phyloP scores from a whole-genome alignment of 148 eudicot genomes.

The Suaeda aralocaspica region DNA sequence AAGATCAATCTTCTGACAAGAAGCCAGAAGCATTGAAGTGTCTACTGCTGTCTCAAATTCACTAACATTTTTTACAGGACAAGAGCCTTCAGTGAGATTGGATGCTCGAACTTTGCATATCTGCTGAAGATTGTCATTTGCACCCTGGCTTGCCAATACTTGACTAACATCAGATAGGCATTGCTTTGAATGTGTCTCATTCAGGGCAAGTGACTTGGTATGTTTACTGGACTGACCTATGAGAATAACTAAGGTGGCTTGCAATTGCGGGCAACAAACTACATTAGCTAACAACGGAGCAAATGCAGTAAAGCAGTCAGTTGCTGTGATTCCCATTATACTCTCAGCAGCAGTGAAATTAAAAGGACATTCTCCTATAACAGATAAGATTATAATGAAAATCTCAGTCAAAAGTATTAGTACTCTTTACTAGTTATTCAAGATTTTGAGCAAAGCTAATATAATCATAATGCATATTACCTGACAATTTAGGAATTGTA shows the following conservation, averaged over 20 bases:
- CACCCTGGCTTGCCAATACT: conserved; percentile 72
- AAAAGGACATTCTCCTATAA: conserved; percentile 68
- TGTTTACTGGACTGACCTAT: conserved; percentile 80
- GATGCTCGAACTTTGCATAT: conserved; percentile 67
- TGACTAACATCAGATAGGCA: conserved; percentile 82
- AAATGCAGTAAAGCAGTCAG: conserved; percentile 64
- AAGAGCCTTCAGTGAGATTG: conserved; percentile 80
- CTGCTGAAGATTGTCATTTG: conserved; percentile 52
- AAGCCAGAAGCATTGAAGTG: conserved; percentile 49
- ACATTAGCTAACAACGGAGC: conserved; percentile 82
- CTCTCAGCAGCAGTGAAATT: conserved; percentile 58
- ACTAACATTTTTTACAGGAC: conserved; percentile 71
- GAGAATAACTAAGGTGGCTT: conserved; percentile 69
- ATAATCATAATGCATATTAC: conserved; percentile 28
- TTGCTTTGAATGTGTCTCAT: conserved; percentile 55
- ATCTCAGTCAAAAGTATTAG: neutral
- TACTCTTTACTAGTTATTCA: neutral
- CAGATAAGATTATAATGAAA: neutral
- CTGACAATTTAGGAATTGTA: conserved; percentile 83
- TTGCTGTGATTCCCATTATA: conserved; percentile 66
- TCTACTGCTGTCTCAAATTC: conserved; percentile 71
- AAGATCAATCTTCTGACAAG: conserved; percentile 71
- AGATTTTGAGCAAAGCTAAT: conserved; percentile 9
- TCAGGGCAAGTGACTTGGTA: conserved; percentile 56
- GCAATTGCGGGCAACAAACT: conserved; percentile 91